Conservation (phyloP, 1,284 basidiomycete genomes). For the Naganishia sp. region DNA sequence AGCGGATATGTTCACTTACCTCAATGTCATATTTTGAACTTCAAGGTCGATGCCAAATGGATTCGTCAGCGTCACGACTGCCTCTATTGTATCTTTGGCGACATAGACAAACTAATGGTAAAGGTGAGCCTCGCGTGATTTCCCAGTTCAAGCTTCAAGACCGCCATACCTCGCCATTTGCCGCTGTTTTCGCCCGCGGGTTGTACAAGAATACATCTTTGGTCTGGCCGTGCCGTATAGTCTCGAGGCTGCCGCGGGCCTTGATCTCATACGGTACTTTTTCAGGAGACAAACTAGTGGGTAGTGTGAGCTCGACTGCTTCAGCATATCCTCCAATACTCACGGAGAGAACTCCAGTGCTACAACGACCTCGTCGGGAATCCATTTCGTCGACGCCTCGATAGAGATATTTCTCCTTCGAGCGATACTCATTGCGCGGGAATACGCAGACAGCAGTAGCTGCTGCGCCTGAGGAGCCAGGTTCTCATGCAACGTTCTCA, state of each 20-base stretch:
- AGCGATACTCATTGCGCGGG: constrained; percentile 68
- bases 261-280: constrained; percentile 71
- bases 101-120: constrained; percentile 64
- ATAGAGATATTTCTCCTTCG: constrained; percentile 68
- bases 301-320: background rate
- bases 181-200: constrained; percentile 63
- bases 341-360: constrained; percentile 77
- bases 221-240: constrained; percentile 2
- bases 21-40: constrained; percentile 73
- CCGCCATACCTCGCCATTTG: constrained; percentile 61
- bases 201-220: constrained; percentile 77
- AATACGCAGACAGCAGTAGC: constrained; percentile 71
- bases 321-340: constrained; percentile 43
- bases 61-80: constrained; percentile 82
- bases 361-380: constrained; percentile 68
- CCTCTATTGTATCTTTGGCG: constrained; percentile 77
- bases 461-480: constrained; percentile 72
- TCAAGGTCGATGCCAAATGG: constrained; percentile 89
- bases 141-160: too few relatives aligned
- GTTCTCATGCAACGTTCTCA: constrained; percentile 67
- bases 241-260: constrained; percentile 33
- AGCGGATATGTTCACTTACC: constrained; percentile 58
- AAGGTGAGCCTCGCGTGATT: too few relatives aligned
- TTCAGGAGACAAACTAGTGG: constrained; percentile 66
- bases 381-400: constrained; percentile 76